phyloP scores from a whole-genome alignment of 805 yeast genomes.

The Grigorovia yakushimaensis region DNA sequence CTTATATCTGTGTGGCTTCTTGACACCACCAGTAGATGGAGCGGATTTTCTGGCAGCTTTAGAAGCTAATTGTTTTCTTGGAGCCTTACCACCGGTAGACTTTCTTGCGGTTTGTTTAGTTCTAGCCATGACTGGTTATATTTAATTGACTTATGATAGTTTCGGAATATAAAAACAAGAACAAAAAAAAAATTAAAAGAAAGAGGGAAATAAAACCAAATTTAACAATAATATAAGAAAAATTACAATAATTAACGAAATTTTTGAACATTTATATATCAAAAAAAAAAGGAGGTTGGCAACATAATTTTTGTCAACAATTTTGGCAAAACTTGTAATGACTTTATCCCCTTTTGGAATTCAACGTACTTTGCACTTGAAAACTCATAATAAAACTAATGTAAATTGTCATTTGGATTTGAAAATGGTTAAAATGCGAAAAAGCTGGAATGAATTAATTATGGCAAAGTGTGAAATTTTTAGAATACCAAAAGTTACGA shows the following conservation, averaged over 20 bases:
- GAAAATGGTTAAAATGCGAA: conserved; percentile 10
- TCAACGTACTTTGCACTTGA: neutral
- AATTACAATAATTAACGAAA: no score
- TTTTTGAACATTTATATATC: neutral
- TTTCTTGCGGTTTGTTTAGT: conserved; percentile 92
- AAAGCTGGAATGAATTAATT: conserved; percentile 12
- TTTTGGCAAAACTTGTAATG: neutral
- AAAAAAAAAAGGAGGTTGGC: neutral
- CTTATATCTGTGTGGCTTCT: conserved; percentile 93
- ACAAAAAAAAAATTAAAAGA: neutral
- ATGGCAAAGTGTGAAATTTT: conserved; percentile 13
- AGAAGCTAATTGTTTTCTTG: conserved; percentile 88
- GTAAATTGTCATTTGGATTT: neutral
- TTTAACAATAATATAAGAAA: neutral
- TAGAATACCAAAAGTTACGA: conserved; percentile 3
- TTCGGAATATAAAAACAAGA: neutral
- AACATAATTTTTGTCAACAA: neutral
- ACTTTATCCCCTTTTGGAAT: neutral
- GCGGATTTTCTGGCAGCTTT: conserved; percentile 92
- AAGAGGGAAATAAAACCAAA: neutral
- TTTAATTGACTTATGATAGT: neutral
- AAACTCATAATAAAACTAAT: neutral
- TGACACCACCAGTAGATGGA: conserved; percentile 87
- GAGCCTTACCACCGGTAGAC: conserved; percentile 93
- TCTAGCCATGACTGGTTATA: conserved; percentile 56